These are phyloP conservation scores for Chlamydomonas incerta DNA, from an alignment of 139 green algal genomes.

Conservation along the genomic window DNA sequence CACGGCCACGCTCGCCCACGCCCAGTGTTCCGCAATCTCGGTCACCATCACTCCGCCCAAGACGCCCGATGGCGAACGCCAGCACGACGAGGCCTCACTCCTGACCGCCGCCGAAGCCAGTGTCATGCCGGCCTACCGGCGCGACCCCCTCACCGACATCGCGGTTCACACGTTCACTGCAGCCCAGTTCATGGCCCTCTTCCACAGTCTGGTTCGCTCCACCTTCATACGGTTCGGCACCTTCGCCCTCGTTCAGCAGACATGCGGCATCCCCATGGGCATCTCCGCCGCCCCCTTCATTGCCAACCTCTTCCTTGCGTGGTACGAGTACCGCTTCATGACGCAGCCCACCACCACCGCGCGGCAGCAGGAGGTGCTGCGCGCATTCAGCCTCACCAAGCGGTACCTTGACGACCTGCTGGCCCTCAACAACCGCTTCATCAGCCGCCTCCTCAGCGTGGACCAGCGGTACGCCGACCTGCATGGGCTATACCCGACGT, in stretches of 20 bases:
- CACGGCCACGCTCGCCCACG: background rate
- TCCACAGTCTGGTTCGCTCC: background rate
- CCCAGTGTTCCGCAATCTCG: background rate
- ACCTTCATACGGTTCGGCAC: background rate
- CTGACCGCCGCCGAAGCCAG: too few species aligned
- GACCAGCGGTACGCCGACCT: background rate
- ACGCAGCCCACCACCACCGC: background rate
- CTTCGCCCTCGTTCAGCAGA: background rate
- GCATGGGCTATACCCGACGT: background rate
- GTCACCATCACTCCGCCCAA: background rate
- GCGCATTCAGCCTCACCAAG: background rate
- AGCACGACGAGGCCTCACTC: background rate
- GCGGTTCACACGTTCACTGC: background rate
- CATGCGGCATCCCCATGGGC: slow-evolving; percentile 2
- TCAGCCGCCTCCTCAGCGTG: background rate
- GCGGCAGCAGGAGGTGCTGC: background rate
- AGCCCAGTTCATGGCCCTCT: background rate
- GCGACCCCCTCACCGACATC: background rate
- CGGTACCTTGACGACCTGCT: background rate
- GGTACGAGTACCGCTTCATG: background rate
- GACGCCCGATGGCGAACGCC: background rate
- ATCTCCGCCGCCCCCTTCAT: slow-evolving; percentile 4
- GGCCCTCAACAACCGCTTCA: background rate
- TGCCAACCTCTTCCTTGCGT: slow-evolving; percentile 11
- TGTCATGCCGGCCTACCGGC: too few species aligned